phyloP scores from a whole-genome alignment of 495 filamentous ascomycete species.

The Aspergillus asperescens region DNA sequence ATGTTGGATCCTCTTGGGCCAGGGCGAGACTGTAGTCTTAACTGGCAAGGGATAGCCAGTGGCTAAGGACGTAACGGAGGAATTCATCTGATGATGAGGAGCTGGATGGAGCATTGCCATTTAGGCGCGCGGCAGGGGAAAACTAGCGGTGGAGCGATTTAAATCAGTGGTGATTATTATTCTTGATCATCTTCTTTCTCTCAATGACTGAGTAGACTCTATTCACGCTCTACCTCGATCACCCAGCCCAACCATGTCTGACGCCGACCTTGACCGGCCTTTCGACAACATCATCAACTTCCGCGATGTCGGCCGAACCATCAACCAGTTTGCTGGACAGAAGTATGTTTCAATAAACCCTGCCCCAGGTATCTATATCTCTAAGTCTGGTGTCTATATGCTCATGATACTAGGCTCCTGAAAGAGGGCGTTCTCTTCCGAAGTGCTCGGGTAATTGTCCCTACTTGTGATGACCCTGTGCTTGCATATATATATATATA shows the following conservation, averaged over 20 bases:
- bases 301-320: conserved; percentile 71
- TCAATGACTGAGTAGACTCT: too few species aligned
- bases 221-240: background rate
- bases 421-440: conserved; percentile 66
- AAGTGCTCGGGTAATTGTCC: conserved; percentile 73
- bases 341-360: too few species aligned
- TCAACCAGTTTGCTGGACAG: conserved; percentile 55
- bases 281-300: conserved; percentile 75
- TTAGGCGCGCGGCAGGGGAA: too few species aligned
- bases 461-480: conserved; percentile 15
- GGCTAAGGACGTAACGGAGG: too few species aligned
- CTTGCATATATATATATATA: background rate
- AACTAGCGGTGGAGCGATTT: too few species aligned
- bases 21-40: conserved; percentile 1
- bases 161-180: too few species aligned
- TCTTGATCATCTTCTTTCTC: too few species aligned
- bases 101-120: too few species aligned
- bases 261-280: conserved; percentile 28
- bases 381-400: background rate
- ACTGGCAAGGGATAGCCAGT: too few species aligned
- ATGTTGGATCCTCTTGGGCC: background rate
- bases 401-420: conserved; percentile 44
- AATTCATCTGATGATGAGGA: too few species aligned
- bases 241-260: background rate
- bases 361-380: background rate